Conservation (phyloP, 371 early-diverging fungal species). For the Fennellomyces sp. region DNA sequence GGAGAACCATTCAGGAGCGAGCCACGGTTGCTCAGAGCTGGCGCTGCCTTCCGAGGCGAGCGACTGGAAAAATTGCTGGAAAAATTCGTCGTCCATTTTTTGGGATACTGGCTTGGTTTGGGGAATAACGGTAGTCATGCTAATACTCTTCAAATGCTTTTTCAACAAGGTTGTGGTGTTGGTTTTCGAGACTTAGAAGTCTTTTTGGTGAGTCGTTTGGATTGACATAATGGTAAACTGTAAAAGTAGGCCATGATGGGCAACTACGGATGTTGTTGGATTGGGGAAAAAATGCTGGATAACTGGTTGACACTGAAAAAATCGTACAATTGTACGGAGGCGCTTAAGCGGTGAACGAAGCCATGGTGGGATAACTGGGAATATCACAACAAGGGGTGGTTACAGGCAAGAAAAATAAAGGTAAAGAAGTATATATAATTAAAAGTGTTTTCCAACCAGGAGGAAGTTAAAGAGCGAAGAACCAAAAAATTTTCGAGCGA, state of each 20-base stretch:
- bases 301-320: conserved; percentile 7
- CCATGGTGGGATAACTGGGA: conserved; percentile 19
- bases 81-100: conserved; percentile 17
- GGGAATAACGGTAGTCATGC: conserved; percentile 2
- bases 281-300: conserved; percentile 3
- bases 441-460: too few species aligned
- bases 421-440: too few species aligned
- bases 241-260: conserved; percentile 22
- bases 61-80: conserved; percentile 24
- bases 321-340: conserved; percentile 17
- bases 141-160: background rate
- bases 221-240: conserved; percentile 18
- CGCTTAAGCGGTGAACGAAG: conserved; percentile 25
- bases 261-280: conserved; percentile 11
- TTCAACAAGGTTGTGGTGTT: conserved; percentile 19
- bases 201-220: conserved; percentile 16
- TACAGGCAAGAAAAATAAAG: background rate
- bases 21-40: conserved; percentile 14
- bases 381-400: conserved; percentile 1
- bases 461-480: too few species aligned
- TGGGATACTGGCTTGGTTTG: conserved; percentile 1
- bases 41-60: conserved; percentile 5
- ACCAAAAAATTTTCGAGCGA: too few species aligned
- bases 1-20: conserved; percentile 17
- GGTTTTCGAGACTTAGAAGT: conserved; percentile 24